Evolutionary conservation across 371 early-diverging fungal genomes (phyloP).

Genomic region (Basidiobolus meristosporus): DNA sequence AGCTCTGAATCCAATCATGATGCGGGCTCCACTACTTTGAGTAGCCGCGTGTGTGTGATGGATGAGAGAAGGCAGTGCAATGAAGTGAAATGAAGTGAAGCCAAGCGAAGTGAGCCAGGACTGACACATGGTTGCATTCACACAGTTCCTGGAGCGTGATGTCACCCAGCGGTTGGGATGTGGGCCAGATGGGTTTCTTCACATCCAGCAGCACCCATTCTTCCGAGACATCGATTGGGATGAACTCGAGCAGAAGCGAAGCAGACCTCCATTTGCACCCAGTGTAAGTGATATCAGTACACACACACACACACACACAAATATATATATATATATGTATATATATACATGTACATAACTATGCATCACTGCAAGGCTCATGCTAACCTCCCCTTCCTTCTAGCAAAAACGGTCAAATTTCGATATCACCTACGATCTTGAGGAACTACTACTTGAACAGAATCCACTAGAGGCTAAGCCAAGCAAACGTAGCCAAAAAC

Average conservation of each 20-base stretch:
- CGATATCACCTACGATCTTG: constrained; percentile 89
- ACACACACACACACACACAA: too few relatives aligned
- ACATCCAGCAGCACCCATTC: constrained; percentile 9
- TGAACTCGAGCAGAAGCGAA: constrained; percentile 11
- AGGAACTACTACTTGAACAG: constrained; percentile 84
- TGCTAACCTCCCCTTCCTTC: too few relatives aligned
- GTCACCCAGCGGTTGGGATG: constrained; percentile 2
- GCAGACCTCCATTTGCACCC: constrained; percentile 14
- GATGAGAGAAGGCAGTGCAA: too few relatives aligned
- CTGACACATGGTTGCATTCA: constrained; percentile 3
- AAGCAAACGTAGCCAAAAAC: background rate
- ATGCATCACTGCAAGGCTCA: too few relatives aligned
- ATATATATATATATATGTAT: too few relatives aligned
- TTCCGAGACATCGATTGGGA: constrained; percentile 11
- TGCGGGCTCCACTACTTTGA: too few relatives aligned
- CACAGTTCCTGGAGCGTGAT: constrained; percentile 5
- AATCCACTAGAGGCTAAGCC: constrained; percentile 52
- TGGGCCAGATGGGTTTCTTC: constrained; percentile 4
- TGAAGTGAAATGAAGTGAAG: too few relatives aligned
- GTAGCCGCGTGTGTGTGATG: too few relatives aligned
- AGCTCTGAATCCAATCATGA: too few relatives aligned
- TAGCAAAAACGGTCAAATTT: constrained; percentile 72
- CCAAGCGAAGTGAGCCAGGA: too few relatives aligned
- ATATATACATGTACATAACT: too few relatives aligned
- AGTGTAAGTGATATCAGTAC: too few relatives aligned